Evolutionary conservation across 1,139 yeast species (phyloP).

Genomic region (Pichia cactophila): DNA sequence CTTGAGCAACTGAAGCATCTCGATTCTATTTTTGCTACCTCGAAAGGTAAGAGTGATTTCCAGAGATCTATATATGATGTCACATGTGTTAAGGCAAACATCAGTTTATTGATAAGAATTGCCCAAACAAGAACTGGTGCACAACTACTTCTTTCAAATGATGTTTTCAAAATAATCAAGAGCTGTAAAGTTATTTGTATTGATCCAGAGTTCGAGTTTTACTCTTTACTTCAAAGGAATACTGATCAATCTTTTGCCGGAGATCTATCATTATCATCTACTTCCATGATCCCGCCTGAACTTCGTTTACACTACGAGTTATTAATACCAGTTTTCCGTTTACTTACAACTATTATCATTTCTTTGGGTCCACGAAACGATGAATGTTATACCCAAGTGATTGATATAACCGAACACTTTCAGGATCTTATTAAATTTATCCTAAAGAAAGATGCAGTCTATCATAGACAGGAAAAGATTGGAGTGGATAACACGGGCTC

Average conservation of each 20-base stretch:
- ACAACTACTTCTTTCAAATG: constrained; percentile 64
- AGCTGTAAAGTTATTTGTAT: constrained; percentile 50
- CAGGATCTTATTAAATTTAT: constrained; percentile 56
- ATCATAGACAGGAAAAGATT: constrained; percentile 24
- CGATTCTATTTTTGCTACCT: constrained; percentile 47
- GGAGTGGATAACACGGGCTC: constrained; percentile 1
- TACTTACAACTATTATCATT: constrained; percentile 57
- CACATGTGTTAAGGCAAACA: constrained; percentile 66
- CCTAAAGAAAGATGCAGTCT: constrained; percentile 56
- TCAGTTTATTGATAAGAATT: constrained; percentile 62
- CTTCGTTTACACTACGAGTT: constrained; percentile 47
- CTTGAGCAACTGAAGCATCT: constrained; percentile 62
- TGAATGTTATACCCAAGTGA: constrained; percentile 51
- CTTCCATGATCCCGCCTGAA: constrained; percentile 28
- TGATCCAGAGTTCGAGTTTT: constrained; percentile 71
- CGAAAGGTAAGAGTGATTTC: constrained; percentile 23
- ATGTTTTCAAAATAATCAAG: constrained; percentile 54
- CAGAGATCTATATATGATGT: constrained; percentile 59
- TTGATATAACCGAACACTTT: constrained; percentile 45
- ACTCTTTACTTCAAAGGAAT: not conserved
- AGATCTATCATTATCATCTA: not conserved
- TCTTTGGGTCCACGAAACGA: constrained; percentile 77
- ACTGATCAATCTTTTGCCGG: not conserved
- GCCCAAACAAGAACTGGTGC: constrained; percentile 78
- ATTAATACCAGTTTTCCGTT: constrained; percentile 70